Conservation (phyloP, 192 early-diverging fungal species). For the Entomortierella parvispora region DNA sequence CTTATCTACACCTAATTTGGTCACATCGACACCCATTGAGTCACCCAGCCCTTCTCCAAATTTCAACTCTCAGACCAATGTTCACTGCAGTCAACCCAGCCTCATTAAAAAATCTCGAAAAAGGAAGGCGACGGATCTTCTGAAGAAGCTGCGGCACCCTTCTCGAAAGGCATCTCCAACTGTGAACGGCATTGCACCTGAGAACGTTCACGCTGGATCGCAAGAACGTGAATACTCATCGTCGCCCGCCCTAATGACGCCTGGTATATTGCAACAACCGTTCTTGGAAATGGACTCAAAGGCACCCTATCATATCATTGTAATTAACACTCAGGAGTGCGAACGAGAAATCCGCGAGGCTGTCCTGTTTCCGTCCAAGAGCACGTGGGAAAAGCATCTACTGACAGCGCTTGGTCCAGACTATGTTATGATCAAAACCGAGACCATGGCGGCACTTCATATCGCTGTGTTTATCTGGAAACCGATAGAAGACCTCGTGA, state of each 20-base stretch:
- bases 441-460: constrained; percentile 64
- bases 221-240: not conserved
- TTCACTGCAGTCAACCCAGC: not conserved
- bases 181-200: no score
- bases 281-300: constrained; percentile 30
- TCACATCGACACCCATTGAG: not conserved
- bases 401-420: constrained; percentile 46
- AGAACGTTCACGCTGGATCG: no score
- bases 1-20: not conserved
- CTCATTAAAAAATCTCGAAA: not conserved
- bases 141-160: constrained; percentile 9
- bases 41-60: not conserved
- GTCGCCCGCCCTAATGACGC: not conserved
- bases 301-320: constrained; percentile 62
- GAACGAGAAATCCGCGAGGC: constrained; percentile 64
- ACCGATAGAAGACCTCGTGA: constrained; percentile 52
- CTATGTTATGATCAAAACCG: constrained; percentile 58
- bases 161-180: no score
- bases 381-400: constrained; percentile 55
- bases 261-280: constrained; percentile 12
- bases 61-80: not conserved
- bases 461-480: constrained; percentile 60
- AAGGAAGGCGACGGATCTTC: not conserved
- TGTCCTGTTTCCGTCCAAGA: constrained; percentile 61
- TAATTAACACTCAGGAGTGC: constrained; percentile 67